Evolutionary conservation across 2,329 filamentous ascomycete genomes (phyloP), one percentile per base, ranked within the genome.

Genomic region (Arachnomyces sp.): DNA sequence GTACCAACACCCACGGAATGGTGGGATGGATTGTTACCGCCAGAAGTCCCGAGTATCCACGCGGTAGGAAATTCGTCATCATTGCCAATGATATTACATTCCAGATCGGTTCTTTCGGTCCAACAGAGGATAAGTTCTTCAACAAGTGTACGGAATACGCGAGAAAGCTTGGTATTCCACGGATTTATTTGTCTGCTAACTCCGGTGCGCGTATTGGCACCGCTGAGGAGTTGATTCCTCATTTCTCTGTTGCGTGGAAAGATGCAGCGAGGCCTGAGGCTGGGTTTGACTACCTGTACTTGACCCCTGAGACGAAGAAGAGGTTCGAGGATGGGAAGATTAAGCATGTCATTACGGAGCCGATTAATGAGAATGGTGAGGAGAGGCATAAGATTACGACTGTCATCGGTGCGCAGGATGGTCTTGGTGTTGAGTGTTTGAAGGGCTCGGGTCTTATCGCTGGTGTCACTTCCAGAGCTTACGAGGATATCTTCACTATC

Each of bases 81-180:
- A 83, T 98, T 48, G 89, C 92, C 75, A 98, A 98, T 75, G 92
- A 98, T 60, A 98, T 98, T 64, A 98, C 92, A 13, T 96, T 87
- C 77, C 93, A 93, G 75, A 98, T 96, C 62, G 92, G 92, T 58
- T 95, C 87, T 2, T 98, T 98, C 62, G 92, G 92, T 38, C 92
- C 92, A 31, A 82, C 84, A 68, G 92, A 98, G 71, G 92, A 98
- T 67, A 84, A 86, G 55, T 98, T 95, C 79, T 98, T 98, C 80
- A 77, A 93, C 75, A 95, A 96, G 76, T 98, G 92, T 72, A 96
- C 92, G 7, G 89, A 98, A 67, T 75, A 95, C 51, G 92, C 92
- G 47, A 82, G 89, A 55, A 90, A 87, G 73, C 74, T 95, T 46
- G 92, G 92, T 30, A 95, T 98, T 56, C 92, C 92, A 16, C 86